phyloP scores from a whole-genome alignment of 164 flowering plant genomes.

The Tetrastigma voinierianum region DNA sequence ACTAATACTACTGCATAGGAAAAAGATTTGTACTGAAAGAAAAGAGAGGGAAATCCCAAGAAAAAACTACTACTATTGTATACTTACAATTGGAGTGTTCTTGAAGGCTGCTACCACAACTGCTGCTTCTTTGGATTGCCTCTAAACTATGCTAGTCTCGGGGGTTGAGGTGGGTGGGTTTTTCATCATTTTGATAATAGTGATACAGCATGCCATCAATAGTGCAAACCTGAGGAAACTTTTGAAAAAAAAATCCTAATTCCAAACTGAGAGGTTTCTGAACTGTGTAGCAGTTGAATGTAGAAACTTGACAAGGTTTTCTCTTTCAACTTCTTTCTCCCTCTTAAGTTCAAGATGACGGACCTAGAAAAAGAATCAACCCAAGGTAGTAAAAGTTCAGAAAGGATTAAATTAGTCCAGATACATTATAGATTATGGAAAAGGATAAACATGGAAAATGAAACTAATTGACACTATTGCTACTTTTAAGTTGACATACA shows the following conservation, averaged over 20 bases:
- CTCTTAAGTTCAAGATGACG: conserved; percentile 90
- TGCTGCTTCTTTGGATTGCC: neutral
- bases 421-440: too few species aligned
- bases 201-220: neutral
- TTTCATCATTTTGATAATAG: neutral
- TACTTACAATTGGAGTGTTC: too few species aligned
- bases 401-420: too few species aligned
- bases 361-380: conserved; percentile 44
- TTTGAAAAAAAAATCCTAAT: conserved; percentile 12
- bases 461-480: too few species aligned
- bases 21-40: too few species aligned
- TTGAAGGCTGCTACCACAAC: neutral
- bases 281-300: conserved; percentile 71
- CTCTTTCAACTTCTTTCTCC: conserved; percentile 75
- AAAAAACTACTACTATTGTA: too few species aligned
- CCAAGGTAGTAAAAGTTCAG: conserved; percentile 2
- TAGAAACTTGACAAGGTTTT: conserved; percentile 62
- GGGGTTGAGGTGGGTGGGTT: neutral
- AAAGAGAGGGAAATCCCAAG: too few species aligned
- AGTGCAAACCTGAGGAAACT: neutral
- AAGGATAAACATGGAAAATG: too few species aligned
- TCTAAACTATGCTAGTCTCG: neutral
- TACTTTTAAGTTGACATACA: too few species aligned
- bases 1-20: neutral
- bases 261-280: conserved; percentile 75